Conservation (phyloP, 495 filamentous ascomycete species). For the Aspergillus incahuasiensis region DNA sequence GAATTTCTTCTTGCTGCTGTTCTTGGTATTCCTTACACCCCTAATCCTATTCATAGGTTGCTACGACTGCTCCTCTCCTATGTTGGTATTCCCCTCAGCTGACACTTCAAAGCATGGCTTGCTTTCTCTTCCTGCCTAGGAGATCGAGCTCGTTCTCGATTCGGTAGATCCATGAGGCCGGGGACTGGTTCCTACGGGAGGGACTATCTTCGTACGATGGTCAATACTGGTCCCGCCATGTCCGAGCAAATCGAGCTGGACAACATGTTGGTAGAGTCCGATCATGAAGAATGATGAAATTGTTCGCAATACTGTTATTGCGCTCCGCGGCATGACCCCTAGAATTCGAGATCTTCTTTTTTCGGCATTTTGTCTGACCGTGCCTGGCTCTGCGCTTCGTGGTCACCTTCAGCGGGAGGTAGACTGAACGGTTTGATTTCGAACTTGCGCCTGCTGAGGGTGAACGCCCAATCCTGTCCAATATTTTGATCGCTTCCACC, state of each 20-base stretch:
- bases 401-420: constrained; percentile 80
- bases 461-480: constrained; percentile 86
- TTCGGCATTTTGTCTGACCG: constrained; percentile 48
- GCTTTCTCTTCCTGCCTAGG: constrained; percentile 57
- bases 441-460: constrained; percentile 74
- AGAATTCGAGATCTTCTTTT: constrained; percentile 73
- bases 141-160: constrained; percentile 44
- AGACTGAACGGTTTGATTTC: constrained; percentile 85
- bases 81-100: constrained; percentile 6
- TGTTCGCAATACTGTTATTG: not conserved
- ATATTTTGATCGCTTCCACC: constrained; percentile 65
- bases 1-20: constrained; percentile 47
- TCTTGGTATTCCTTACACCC: constrained; percentile 46
- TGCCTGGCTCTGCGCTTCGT: constrained; percentile 58
- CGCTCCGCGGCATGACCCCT: not conserved
- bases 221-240: constrained; percentile 47
- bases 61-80: constrained; percentile 7
- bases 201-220: constrained; percentile 53
- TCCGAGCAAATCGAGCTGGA: constrained; percentile 63
- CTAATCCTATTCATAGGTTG: constrained; percentile 46
- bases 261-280: constrained; percentile 50
- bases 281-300: constrained; percentile 37
- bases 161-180: constrained; percentile 32
- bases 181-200: constrained; percentile 46
- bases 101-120: constrained; percentile 45